Evolutionary conservation across 2,329 filamentous ascomycete species (phyloP).

Genomic region (Phyllosticta citribraziliensis): DNA sequence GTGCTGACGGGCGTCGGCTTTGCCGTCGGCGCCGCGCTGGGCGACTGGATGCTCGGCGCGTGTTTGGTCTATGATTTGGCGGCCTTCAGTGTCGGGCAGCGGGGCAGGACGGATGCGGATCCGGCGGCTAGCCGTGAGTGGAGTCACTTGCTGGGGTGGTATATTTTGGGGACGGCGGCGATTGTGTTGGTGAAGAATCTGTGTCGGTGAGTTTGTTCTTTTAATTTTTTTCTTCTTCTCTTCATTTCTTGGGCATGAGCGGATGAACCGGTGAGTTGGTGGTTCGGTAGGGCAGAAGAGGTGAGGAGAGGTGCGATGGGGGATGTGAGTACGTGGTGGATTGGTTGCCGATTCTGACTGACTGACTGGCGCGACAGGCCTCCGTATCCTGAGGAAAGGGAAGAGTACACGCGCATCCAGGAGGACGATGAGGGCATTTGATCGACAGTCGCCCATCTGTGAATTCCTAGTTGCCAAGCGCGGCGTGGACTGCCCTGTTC

Average conservation of each 20-base stretch:
- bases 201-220: not conserved
- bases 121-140: conserved; percentile 27
- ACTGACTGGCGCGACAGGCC: not conserved
- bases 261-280: too few species aligned
- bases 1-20: conserved; percentile 46
- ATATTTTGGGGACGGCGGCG: conserved; percentile 42
- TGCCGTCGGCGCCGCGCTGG: conserved; percentile 36
- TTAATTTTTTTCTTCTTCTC: not conserved
- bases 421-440: not conserved
- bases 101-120: conserved; percentile 17
- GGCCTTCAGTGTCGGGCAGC: conserved; percentile 45
- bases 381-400: not conserved
- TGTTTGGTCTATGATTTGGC: conserved; percentile 51
- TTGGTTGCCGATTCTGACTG: too few species aligned
- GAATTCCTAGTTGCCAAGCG: too few species aligned
- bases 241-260: too few species aligned
- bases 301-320: not conserved
- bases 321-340: not conserved
- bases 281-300: too few species aligned
- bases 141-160: conserved; percentile 42
- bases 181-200: conserved; percentile 44
- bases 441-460: too few species aligned
- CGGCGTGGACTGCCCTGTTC: not conserved
- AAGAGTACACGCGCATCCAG: not conserved
- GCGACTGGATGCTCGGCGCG: conserved; percentile 52